These are phyloP conservation scores for Candida sithepensis DNA, from an alignment of 805 yeast genomes.

Conservation along the genomic window DNA sequence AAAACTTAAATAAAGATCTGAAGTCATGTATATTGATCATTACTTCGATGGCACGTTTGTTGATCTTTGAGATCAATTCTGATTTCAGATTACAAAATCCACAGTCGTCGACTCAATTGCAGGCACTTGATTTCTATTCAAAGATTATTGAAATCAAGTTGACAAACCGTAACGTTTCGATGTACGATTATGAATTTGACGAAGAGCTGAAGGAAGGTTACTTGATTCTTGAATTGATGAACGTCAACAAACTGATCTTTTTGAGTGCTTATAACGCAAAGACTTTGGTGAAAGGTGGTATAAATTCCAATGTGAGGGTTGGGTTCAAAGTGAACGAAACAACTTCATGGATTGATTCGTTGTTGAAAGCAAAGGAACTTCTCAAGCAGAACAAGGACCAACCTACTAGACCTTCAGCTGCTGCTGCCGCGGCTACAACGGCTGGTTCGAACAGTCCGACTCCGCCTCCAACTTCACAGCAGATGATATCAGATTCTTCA, in stretches of 20 bases:
- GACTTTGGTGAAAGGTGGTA: conserved; percentile 29
- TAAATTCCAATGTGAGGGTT: conserved; percentile 30
- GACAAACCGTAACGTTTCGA: conserved; percentile 55
- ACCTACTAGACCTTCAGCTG: conserved; percentile 1
- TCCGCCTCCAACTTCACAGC: neutral
- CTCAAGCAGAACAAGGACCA: conserved; percentile 31
- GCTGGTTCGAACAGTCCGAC: neutral
- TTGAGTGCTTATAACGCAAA: conserved; percentile 41
- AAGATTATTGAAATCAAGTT: conserved; percentile 37
- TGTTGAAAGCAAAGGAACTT: conserved; percentile 61
- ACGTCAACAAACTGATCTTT: conserved; percentile 55
- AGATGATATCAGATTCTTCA: neutral
- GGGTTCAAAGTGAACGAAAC: conserved; percentile 42
- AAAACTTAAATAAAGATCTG: conserved; percentile 26
- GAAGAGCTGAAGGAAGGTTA: conserved; percentile 56
- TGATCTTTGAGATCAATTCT: conserved; percentile 32
- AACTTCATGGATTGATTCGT: conserved; percentile 67
- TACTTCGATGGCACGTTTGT: conserved; percentile 33
- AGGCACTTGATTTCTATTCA: conserved; percentile 40
- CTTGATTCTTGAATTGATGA: conserved; percentile 58
- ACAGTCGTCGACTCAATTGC: conserved; percentile 30
- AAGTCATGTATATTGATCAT: conserved; percentile 33
- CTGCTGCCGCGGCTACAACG: conserved; percentile 1
- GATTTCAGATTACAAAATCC: conserved; percentile 30
- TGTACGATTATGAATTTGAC: conserved; percentile 79